phyloP scores from a whole-genome alignment of 371 early-diverging fungal genomes.

The Mucor saturninus region DNA sequence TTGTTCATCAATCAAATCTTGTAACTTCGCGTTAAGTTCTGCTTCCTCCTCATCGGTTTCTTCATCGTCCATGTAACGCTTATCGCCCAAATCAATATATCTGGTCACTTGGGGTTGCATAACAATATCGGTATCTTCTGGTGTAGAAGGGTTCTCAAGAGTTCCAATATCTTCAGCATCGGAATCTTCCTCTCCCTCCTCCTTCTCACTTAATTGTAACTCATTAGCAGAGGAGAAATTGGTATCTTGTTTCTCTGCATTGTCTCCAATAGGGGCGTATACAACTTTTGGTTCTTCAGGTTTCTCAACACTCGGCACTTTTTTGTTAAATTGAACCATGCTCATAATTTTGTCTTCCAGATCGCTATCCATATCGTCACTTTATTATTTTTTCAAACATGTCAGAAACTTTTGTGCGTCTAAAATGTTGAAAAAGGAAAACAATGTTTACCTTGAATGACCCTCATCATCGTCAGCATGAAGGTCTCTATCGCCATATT shows the following conservation, averaged over 20 bases:
- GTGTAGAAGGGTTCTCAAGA: not conserved
- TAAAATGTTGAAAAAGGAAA: not conserved
- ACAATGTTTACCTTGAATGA: slow-evolving; percentile 19
- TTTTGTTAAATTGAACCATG: slow-evolving; percentile 21
- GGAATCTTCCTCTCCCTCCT: not conserved
- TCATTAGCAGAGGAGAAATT: slow-evolving; percentile 12
- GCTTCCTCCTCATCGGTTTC: slow-evolving; percentile 24
- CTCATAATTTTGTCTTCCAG: slow-evolving; percentile 36
- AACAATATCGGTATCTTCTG: not conserved
- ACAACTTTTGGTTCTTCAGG: slow-evolving; percentile 1
- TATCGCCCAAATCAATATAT: slow-evolving; percentile 17
- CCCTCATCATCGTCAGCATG: slow-evolving; percentile 7
- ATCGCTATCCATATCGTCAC: slow-evolving; percentile 37
- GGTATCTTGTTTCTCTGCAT: not conserved
- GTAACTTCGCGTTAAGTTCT: slow-evolving; percentile 15
- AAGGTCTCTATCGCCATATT: slow-evolving; percentile 23
- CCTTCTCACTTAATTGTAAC: not conserved
- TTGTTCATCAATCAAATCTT: slow-evolving; percentile 25
- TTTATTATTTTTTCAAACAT: slow-evolving; percentile 5
- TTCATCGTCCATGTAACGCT: slow-evolving; percentile 23
- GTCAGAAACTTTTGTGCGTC: not conserved
- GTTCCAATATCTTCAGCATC: not conserved
- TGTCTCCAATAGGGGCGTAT: slow-evolving; percentile 10
- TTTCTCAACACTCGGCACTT: not conserved
- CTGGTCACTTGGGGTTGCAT: slow-evolving; percentile 12